Evolutionary conservation across 202 grass and related monocot species (phyloP).

Genomic region (Saccharum hybrid): DNA sequence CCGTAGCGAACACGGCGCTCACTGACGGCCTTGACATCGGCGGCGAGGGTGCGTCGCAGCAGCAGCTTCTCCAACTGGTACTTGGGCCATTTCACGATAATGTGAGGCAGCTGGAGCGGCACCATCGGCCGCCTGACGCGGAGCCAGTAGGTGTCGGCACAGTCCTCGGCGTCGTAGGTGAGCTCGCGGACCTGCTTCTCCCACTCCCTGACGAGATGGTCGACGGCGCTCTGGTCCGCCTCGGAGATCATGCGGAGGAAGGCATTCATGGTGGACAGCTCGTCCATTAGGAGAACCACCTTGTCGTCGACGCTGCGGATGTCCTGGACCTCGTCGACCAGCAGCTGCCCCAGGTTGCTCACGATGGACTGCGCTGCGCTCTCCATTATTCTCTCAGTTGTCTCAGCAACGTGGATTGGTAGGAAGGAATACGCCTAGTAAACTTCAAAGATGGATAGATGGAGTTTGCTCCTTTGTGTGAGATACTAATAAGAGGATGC

Average conservation of each 20-base stretch:
- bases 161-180: constrained; percentile 20
- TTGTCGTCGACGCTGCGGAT: no score
- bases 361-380: no score
- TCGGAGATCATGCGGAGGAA: neutral
- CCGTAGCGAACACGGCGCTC: neutral
- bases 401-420: no score
- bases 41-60: neutral
- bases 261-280: constrained; percentile 2
- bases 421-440: no score
- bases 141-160: neutral
- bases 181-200: constrained; percentile 5
- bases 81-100: neutral
- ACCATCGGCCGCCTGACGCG: neutral
- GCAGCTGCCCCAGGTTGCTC: no score
- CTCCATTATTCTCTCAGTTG: no score
- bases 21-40: neutral
- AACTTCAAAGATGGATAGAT: no score
- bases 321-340: no score
- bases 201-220: neutral
- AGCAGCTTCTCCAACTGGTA: neutral
- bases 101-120: neutral
- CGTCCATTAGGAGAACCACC: neutral
- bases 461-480: no score
- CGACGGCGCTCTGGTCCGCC: no score
- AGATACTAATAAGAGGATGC: no score